phyloP scores from a whole-genome alignment of 106 monocot species.

The Cymbidium sinense region DNA sequence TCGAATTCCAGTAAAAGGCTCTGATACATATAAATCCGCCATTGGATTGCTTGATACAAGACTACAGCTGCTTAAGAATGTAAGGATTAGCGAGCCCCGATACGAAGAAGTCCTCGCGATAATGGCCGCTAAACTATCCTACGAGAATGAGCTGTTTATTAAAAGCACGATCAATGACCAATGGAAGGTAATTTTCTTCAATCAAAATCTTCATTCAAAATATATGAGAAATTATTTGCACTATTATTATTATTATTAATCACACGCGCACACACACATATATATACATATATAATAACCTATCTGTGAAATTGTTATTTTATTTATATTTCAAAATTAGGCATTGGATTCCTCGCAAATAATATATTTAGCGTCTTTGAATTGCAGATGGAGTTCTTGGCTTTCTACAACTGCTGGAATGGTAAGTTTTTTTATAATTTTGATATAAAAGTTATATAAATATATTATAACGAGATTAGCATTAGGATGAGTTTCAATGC shows the following conservation, averaged over 20 bases:
- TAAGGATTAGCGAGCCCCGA: conserved; percentile 18
- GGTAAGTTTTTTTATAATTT: conserved; percentile 6
- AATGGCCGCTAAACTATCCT: conserved; percentile 67
- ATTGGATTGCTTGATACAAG: conserved; percentile 46
- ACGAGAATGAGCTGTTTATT: conserved; percentile 47
- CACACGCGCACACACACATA: too few species aligned
- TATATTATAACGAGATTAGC: too few species aligned
- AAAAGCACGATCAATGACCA: conserved; percentile 14
- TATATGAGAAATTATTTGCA: too few species aligned
- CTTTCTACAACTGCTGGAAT: conserved; percentile 10
- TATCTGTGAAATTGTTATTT: too few species aligned
- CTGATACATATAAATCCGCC: conserved; percentile 22
- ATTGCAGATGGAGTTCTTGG: conserved; percentile 12
- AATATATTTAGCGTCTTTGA: background rate
- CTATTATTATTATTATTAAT: too few species aligned
- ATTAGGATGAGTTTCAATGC: too few species aligned
- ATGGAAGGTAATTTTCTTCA: conserved; percentile 70
- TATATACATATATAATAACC: too few species aligned
- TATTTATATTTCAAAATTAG: too few species aligned
- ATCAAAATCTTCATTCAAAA: too few species aligned
- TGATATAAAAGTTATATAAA: too few species aligned
- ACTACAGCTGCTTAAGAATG: conserved; percentile 28
- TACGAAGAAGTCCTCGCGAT: conserved; percentile 41
- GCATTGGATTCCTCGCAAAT: background rate
- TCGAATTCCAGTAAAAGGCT: conserved; percentile 21